phyloP scores from a whole-genome alignment of 805 yeast species.

The Myxozyma vanderwaltii region DNA sequence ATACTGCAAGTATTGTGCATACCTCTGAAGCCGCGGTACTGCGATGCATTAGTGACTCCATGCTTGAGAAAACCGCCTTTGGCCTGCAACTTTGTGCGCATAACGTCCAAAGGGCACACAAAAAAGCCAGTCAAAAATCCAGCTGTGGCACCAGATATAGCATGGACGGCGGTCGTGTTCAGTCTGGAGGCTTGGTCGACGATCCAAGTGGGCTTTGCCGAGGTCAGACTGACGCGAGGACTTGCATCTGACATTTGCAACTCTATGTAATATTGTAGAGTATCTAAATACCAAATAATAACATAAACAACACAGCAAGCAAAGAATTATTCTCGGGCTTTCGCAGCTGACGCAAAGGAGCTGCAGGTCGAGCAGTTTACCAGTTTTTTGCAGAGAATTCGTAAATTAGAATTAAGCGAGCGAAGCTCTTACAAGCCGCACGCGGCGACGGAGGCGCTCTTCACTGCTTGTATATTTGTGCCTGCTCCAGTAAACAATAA shows the following conservation, averaged over 20 bases:
- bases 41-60: conserved; percentile 14
- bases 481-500: conserved; percentile 31
- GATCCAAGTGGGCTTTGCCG: background rate
- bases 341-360: too few species aligned
- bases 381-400: too few species aligned
- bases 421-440: too few species aligned
- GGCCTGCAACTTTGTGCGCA: conserved; percentile 93
- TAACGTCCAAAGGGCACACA: conserved; percentile 95
- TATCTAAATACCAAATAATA: too few species aligned
- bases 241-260: background rate
- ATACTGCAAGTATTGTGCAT: background rate
- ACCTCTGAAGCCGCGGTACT: conserved; percentile 22
- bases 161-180: conserved; percentile 44
- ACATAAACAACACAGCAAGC: too few species aligned
- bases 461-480: conserved; percentile 34
- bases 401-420: too few species aligned
- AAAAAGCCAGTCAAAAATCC: conserved; percentile 85
- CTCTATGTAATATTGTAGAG: too few species aligned
- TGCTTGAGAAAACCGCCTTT: conserved; percentile 58
- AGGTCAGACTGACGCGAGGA: background rate
- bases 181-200: background rate
- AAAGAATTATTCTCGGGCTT: too few species aligned
- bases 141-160: conserved; percentile 86
- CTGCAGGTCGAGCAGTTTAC: too few species aligned
- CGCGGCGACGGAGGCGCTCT: too few species aligned